Evolutionary conservation across 1,284 basidiomycete genomes (phyloP).

Genomic region (Puccinia polysora): DNA sequence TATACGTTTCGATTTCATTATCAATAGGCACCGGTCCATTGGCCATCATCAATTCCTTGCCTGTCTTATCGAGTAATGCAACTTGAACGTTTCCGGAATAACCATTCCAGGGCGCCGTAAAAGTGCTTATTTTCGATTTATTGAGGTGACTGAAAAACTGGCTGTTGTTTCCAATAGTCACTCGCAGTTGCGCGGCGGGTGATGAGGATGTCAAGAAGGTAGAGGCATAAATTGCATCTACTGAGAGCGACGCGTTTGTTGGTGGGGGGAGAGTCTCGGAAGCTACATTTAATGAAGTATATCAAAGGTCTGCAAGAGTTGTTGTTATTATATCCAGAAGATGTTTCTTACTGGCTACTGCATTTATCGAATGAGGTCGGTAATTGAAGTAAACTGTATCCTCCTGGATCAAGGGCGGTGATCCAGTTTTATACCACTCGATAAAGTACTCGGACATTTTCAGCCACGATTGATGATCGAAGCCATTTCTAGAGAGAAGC

Average conservation of each 20-base stretch:
- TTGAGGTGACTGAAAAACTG: slow-evolving; percentile 17
- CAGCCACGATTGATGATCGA: slow-evolving; percentile 37
- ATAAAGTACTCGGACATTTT: slow-evolving; percentile 41
- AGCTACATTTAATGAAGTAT: no score
- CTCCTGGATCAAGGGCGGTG: slow-evolving; percentile 19
- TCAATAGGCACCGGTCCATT: slow-evolving; percentile 12
- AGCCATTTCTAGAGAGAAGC: slow-evolving; percentile 3
- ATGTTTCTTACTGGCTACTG: slow-evolving; percentile 18
- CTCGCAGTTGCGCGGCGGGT: slow-evolving; percentile 5
- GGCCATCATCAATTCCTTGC: slow-evolving; percentile 28
- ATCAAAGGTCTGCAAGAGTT: no score
- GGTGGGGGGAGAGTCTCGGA: slow-evolving; percentile 21
- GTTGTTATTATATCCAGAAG: slow-evolving; percentile 1
- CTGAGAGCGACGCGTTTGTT: slow-evolving; percentile 15
- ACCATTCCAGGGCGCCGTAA: slow-evolving; percentile 29
- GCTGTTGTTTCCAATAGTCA: slow-evolving; percentile 17
- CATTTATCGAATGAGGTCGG: slow-evolving; percentile 28
- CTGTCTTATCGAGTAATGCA: slow-evolving; percentile 8
- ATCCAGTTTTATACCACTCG: slow-evolving; percentile 40
- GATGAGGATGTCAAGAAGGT: slow-evolving; percentile 18
- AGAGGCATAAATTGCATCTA: slow-evolving; percentile 31
- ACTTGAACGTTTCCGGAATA: slow-evolving; percentile 19
- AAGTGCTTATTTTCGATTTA: slow-evolving; percentile 10
- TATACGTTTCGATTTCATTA: slow-evolving; percentile 36
- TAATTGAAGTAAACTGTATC: slow-evolving; percentile 40